Evolutionary conservation across 148 eudicot species (phyloP).

Genomic region (Rhododendron griersonianum): DNA sequence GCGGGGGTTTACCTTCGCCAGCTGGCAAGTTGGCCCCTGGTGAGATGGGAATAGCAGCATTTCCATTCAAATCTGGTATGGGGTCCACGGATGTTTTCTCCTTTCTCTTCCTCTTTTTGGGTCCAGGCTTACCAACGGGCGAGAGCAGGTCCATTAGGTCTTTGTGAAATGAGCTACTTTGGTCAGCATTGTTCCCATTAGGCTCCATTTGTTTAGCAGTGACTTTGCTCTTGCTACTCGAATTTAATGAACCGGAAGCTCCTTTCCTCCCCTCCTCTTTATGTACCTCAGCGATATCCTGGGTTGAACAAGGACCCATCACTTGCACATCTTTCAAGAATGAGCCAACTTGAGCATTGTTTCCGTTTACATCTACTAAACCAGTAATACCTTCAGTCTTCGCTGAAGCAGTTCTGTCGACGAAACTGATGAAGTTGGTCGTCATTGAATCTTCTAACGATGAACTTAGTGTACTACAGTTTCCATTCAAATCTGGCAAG

Average conservation of each 20-base stretch:
- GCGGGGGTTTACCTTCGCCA: conserved; percentile 13
- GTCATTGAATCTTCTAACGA: conserved; percentile 11
- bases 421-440: conserved; percentile 4
- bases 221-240: not conserved
- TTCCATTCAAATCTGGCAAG: conserved; percentile 43
- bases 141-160: conserved; percentile 23
- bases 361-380: conserved; percentile 14
- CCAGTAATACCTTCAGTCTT: conserved; percentile 11
- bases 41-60: conserved; percentile 19
- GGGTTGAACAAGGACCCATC: conserved; percentile 21
- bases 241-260: not conserved
- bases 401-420: conserved; percentile 10
- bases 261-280: conserved; percentile 8
- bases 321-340: conserved; percentile 33
- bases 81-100: conserved; percentile 16
- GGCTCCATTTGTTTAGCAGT: not conserved
- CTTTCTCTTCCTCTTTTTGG: conserved; percentile 36
- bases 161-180: conserved; percentile 34
- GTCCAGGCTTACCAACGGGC: conserved; percentile 15
- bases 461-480: conserved; percentile 11
- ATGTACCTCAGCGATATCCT: conserved; percentile 12
- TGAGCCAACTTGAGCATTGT: conserved; percentile 25
- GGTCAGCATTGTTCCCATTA: conserved; percentile 21
- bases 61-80: conserved; percentile 47
- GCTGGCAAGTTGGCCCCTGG: conserved; percentile 10